Evolutionary conservation across 2,329 filamentous ascomycete genomes (phyloP).

Genomic region (Ophiostoma triangulosporum): DNA sequence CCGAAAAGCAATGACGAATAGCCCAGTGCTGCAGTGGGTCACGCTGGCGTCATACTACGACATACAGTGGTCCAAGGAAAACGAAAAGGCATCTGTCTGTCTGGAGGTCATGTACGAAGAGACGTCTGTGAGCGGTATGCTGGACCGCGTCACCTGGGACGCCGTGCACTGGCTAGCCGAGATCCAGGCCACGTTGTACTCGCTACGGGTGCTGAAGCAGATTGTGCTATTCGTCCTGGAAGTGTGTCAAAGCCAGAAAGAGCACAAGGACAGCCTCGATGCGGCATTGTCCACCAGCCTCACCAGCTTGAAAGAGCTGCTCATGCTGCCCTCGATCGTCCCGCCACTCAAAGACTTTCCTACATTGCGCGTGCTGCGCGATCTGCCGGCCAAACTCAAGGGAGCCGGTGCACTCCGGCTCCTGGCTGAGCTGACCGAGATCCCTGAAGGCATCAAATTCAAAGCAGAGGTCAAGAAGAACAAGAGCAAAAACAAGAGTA

Average conservation of each 20-base stretch:
- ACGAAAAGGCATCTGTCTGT: conserved; percentile 21
- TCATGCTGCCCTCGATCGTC: neutral
- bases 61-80: conserved; percentile 19
- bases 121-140: conserved; percentile 17
- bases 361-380: conserved; percentile 4
- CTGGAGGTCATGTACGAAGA: conserved; percentile 19
- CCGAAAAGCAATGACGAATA: neutral
- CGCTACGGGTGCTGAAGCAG: conserved; percentile 42
- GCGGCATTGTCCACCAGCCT: neutral
- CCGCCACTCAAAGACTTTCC: conserved; percentile 11
- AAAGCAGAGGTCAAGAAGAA: neutral
- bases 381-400: conserved; percentile 9
- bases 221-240: conserved; percentile 25
- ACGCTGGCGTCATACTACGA: conserved; percentile 25
- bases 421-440: conserved; percentile 5
- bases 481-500: conserved; percentile 2
- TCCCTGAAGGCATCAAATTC: conserved; percentile 9
- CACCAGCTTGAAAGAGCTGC: neutral
- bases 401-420: conserved; percentile 3
- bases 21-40: conserved; percentile 21
- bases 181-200: conserved; percentile 47
- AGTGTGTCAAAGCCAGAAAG: neutral
- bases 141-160: conserved; percentile 35
- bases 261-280: neutral
- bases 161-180: conserved; percentile 48